These are phyloP conservation scores for Aspergillus fischeri DNA, from an alignment of 2,329 filamentous ascomycete species.

Conservation along the genomic window DNA sequence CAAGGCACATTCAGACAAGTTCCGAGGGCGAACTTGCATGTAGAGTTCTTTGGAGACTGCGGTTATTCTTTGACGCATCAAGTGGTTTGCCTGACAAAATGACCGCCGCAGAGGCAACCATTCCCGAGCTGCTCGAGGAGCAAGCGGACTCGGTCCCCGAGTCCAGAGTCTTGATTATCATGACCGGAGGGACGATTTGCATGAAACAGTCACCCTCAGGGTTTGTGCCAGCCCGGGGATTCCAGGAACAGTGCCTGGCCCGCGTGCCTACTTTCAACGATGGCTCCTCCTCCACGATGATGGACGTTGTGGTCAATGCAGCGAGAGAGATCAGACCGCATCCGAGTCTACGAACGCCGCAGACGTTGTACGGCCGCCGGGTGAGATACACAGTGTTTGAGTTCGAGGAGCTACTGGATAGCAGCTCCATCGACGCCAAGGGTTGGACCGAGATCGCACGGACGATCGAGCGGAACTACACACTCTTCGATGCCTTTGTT, in stretches of 20 bases:
- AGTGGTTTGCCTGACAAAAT: constrained; percentile 10
- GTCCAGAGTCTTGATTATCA: constrained; percentile 80
- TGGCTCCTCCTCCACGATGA: constrained; percentile 53
- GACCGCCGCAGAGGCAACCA: constrained; percentile 14
- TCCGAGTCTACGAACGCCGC: constrained; percentile 71
- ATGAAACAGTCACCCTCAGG: constrained; percentile 81
- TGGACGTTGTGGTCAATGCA: constrained; percentile 53
- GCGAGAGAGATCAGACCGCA: constrained; percentile 50
- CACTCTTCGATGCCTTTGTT: constrained; percentile 84
- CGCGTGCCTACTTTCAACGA: constrained; percentile 85
- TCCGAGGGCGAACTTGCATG: background rate
- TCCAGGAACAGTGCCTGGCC: constrained; percentile 76
- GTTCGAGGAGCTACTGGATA: constrained; percentile 80
- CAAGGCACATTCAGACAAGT: background rate
- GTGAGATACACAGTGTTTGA: constrained; percentile 82
- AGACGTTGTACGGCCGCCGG: constrained; percentile 73
- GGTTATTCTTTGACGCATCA: background rate
- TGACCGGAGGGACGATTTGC: constrained; percentile 79
- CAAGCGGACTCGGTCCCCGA: constrained; percentile 52
- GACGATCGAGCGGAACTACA: constrained; percentile 79
- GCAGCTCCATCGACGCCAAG: constrained; percentile 79
- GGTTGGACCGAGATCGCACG: constrained; percentile 83
- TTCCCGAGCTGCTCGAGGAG: constrained; percentile 20
- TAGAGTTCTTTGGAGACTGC: background rate
- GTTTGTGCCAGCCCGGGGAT: constrained; percentile 73